A percentile compares a stretch with the other conserved stretches of the same genome.
These are phyloP conservation scores for Cercospora sp. DNA, from an alignment of 2,329 filamentous ascomycete genomes.

Conservation along the genomic window DNA sequence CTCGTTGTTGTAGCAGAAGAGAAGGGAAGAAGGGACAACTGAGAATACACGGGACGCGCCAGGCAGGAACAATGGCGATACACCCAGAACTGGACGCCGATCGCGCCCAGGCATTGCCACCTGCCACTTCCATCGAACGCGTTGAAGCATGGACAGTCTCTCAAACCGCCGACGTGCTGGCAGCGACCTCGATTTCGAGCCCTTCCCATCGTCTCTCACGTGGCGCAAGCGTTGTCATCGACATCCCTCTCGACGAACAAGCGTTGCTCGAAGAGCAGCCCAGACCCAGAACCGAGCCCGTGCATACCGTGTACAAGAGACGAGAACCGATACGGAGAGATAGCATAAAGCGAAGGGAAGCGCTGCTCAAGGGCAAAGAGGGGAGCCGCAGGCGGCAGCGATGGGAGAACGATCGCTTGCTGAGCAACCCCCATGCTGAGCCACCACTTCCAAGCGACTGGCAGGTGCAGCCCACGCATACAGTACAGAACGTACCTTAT, in stretches of 20 bases:
- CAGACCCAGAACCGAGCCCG: slow-evolving; percentile 28
- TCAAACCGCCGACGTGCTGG: slow-evolving; percentile 47
- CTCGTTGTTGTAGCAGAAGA: neutral
- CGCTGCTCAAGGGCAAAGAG: slow-evolving; percentile 83
- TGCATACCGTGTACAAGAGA: slow-evolving; percentile 48
- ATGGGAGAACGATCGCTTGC: slow-evolving; percentile 93
- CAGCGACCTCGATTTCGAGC: slow-evolving; percentile 43
- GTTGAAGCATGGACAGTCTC: slow-evolving; percentile 52
- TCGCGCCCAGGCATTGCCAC: slow-evolving; percentile 16
- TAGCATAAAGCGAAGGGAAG: slow-evolving; percentile 67
- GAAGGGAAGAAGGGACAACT: neutral
- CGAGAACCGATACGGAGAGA: slow-evolving; percentile 60
- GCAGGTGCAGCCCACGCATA: slow-evolving; percentile 78
- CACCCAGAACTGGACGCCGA: slow-evolving; percentile 16
- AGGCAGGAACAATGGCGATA: slow-evolving; percentile 24
- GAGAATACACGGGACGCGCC: neutral
- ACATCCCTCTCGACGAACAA: slow-evolving; percentile 72
- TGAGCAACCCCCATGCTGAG: slow-evolving; percentile 81
- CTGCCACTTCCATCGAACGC: slow-evolving; percentile 31
- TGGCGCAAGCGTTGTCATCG: slow-evolving; percentile 64
- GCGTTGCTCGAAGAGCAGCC: slow-evolving; percentile 33
- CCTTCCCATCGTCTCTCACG: slow-evolving; percentile 36
- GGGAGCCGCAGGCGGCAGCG: slow-evolving; percentile 80
- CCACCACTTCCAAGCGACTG: slow-evolving; percentile 82
- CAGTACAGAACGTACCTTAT: slow-evolving; percentile 77